A percentile compares a stretch with the other conserved stretches of the same genome.
These are phyloP conservation scores for Cladosporium sp. DNA, from an alignment of 2,329 filamentous ascomycete genomes.

Conservation along the genomic window DNA sequence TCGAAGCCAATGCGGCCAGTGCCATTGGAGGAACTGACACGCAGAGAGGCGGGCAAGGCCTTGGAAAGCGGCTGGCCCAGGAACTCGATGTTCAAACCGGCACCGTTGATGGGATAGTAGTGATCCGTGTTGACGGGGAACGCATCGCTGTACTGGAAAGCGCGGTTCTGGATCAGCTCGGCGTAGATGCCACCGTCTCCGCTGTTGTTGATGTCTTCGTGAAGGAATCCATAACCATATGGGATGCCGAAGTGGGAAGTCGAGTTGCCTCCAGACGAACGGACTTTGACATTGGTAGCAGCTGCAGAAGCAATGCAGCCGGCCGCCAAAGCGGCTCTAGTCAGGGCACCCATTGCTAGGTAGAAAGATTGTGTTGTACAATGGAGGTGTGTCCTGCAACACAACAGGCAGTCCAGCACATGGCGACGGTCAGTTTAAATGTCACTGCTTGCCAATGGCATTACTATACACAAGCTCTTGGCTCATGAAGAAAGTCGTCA, in stretches of 20 bases:
- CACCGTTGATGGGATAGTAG: constrained; percentile 21
- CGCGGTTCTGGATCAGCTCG: constrained; percentile 66
- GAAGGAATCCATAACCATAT: constrained; percentile 13
- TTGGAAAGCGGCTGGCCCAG: constrained; percentile 22
- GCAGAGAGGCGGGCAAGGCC: constrained; percentile 23
- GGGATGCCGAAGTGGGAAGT: constrained; percentile 10
- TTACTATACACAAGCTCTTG: constrained; percentile 3
- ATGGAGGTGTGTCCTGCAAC: constrained; percentile 1
- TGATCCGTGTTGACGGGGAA: constrained; percentile 19
- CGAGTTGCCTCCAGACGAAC: constrained; percentile 20
- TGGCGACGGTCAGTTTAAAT: constrained; percentile 1
- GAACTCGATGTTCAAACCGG: constrained; percentile 19
- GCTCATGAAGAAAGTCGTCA: constrained; percentile 5
- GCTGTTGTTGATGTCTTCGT: constrained; percentile 47
- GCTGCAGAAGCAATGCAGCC: constrained; percentile 15
- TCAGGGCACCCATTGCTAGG: constrained; percentile 6
- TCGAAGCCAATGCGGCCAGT: constrained; percentile 44
- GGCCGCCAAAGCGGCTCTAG: constrained; percentile 15
- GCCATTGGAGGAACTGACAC: constrained; percentile 26
- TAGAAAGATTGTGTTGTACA: neutral
- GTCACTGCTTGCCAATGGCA: constrained; percentile 4
- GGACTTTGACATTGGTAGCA: constrained; percentile 22
- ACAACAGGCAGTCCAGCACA: neutral
- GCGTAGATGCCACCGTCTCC: constrained; percentile 71
- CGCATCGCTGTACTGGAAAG: constrained; percentile 52